phyloP scores from a whole-genome alignment of 2,329 filamentous ascomycete species.

The Periconia sp. region DNA sequence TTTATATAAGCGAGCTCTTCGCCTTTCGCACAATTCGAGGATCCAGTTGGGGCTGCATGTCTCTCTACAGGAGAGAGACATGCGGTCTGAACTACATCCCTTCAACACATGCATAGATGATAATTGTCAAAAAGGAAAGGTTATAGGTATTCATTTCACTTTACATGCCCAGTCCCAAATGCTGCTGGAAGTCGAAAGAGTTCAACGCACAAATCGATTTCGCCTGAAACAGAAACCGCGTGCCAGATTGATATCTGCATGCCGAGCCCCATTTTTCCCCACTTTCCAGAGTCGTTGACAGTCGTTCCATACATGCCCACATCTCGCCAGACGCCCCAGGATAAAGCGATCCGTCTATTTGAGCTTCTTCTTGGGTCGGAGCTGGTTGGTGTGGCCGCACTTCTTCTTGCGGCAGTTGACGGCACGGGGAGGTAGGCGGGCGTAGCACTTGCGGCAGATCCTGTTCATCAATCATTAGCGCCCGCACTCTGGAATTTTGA shows the following conservation, averaged over 20 bases:
- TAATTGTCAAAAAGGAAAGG: constrained; percentile 15
- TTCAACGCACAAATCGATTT: constrained; percentile 11
- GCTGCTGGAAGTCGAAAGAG: constrained; percentile 22
- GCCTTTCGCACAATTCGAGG: no score
- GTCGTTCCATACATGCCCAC: constrained; percentile 25
- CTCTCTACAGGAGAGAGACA: no score
- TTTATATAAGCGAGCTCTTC: not conserved
- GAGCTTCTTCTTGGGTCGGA: constrained; percentile 99
- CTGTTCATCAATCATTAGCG: constrained; percentile 9
- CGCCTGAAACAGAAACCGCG: constrained; percentile 22
- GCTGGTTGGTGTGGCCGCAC: constrained; percentile 99
- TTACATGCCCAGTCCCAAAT: constrained; percentile 33
- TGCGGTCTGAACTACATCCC: no score
- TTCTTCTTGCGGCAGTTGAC: constrained; percentile 99
- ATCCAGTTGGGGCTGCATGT: no score
- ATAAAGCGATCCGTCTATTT: constrained; percentile 65
- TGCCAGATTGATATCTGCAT: constrained; percentile 25
- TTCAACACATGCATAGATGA: not conserved
- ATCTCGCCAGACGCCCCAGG: constrained; percentile 36
- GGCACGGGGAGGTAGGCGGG: constrained; percentile 92
- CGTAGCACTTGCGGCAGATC: constrained; percentile 99
- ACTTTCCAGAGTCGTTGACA: constrained; percentile 26
- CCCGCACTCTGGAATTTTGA: not conserved
- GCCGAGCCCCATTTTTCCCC: constrained; percentile 25
- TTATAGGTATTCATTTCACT: constrained; percentile 37